Base-by-base conservation (phyloP, 176 grass and related monocot species). In the Zoysia japonica region DNA sequence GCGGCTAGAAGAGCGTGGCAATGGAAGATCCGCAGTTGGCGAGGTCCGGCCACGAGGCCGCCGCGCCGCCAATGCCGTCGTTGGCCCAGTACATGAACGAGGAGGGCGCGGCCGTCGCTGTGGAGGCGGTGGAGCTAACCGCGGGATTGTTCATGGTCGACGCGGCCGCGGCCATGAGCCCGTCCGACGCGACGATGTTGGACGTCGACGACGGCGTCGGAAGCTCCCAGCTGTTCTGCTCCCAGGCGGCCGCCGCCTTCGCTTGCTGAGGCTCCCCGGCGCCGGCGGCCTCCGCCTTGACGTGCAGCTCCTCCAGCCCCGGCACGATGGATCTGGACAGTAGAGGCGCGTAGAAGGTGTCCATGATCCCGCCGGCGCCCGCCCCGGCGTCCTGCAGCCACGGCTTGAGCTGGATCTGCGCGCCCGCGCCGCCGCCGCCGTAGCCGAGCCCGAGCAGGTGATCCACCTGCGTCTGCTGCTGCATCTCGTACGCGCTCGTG, bases 11-110 rank as follows among this genome's bases (percentile, higher is more conserved):
- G 72, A 96, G 83, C 80, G 93, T 91, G 56, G 93, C 89, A 67
- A 96, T 86, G 48, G 93, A 96, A 46, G 93, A 88, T 85, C 89
- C 93, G 54, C 80, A 96, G 67, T 92, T 96, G 43, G 84, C 67
- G 14, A 84, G 76, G 67, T 92, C 90, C 6, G 90, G 77, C 85
- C 90, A 90, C 11, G 74, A 70, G 0, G 40, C 47, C 39, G 89
- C 78, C 3, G 72, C 78, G 49, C 84, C 70, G 16, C 77, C 77
- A 6, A 88, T 86, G 43, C 78, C 69, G 38, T 86, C 69, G 80
- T 80, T 85, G 35, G 83, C 84, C 83, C 85, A 94, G 79, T 94
- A 91, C 67, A 86, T 61, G 62, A 85, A 74, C 1, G 82, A 81
- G 8, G 78, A 81, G 0, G 83, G 47, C 17, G 37, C 0, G 28